Base-by-base conservation (phyloP, 495 filamentous ascomycete species). In the Cercophora newfieldiana region DNA sequence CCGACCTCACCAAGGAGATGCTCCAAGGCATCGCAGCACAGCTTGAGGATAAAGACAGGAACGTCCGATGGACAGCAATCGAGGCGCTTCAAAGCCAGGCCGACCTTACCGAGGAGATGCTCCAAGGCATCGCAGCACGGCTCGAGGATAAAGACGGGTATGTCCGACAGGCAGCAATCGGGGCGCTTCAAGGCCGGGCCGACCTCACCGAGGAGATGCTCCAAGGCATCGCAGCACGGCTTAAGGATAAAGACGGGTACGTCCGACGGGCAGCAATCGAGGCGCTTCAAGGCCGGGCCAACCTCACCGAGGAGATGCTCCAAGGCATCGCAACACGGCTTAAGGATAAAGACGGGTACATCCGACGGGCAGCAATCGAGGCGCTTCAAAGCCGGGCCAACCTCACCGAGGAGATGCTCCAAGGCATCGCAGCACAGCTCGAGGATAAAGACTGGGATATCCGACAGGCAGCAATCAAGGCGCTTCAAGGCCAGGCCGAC, bases 291-390 rank as follows among this genome's bases (percentile, higher is more conserved):
- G 18, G 26, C 25, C 60, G 61, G 57, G 8, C 61, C 8, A 30
- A 28, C 49, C 44, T 70, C 25, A 19, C 65, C 21, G 51, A 68
- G 25, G 55, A 61, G 62, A 8, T 68, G 14, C 63, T 68, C 6
- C 0, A 65, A 33, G 55, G 12, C 26, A 69, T 69, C 44, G 22
- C 33, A 19, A 53, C 47, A 21, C 55, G 49, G 28, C 56, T 65
- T 26, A 21, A 65, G 48, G 18, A 68, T 65, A 1, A 59, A 28
- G 51, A 68, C 25, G 6, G 31, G 56, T 0, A 49, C 28, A 33
- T 68, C 62, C 61, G 62, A 62, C 0, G 22, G 33, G 57, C 61
- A 53, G 61, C 55, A 3, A 73, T 56, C n/a, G n/a, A 56, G 28
- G 50, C 28, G 49, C 50, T 71, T 24, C 10, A 18, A n/a, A 21